Evolutionary conservation across 2,329 filamentous ascomycete species (phyloP).

Genomic region (Coniochaeta sp.): DNA sequence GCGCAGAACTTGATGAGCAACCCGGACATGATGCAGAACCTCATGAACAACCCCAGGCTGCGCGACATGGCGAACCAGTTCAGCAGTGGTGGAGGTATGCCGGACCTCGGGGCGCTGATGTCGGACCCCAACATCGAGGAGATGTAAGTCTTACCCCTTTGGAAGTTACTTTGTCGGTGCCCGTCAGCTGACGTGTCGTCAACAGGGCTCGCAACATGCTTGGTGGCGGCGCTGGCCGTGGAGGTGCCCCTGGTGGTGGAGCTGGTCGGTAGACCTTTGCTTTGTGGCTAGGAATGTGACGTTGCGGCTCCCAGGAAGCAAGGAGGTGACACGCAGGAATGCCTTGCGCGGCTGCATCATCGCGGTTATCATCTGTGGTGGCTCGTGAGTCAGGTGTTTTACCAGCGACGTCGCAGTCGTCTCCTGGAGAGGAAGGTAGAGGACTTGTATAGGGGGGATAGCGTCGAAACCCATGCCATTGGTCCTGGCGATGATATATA

Average conservation of each 20-base stretch:
- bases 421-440: background rate
- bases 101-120: slow-evolving; percentile 80
- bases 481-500: background rate
- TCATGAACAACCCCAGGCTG: slow-evolving; percentile 90
- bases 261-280: background rate
- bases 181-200: background rate
- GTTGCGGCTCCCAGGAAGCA: background rate
- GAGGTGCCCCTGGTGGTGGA: background rate
- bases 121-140: slow-evolving; percentile 86
- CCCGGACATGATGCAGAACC: slow-evolving; percentile 80
- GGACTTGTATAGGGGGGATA: background rate
- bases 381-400: background rate
- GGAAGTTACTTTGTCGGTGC: background rate
- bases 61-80: slow-evolving; percentile 82
- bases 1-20: slow-evolving; percentile 97
- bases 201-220: slow-evolving; percentile 1
- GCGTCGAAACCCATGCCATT: background rate
- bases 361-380: background rate
- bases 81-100: slow-evolving; percentile 74
- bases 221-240: background rate
- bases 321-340: background rate
- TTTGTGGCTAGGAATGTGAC: slow-evolving; percentile 10
- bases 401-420: background rate
- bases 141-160: slow-evolving; percentile 57
- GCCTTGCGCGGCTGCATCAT: background rate